These are phyloP conservation scores for Fusarium tjaetaba DNA, from an alignment of 2,329 filamentous ascomycete species.

Conservation along the genomic window DNA sequence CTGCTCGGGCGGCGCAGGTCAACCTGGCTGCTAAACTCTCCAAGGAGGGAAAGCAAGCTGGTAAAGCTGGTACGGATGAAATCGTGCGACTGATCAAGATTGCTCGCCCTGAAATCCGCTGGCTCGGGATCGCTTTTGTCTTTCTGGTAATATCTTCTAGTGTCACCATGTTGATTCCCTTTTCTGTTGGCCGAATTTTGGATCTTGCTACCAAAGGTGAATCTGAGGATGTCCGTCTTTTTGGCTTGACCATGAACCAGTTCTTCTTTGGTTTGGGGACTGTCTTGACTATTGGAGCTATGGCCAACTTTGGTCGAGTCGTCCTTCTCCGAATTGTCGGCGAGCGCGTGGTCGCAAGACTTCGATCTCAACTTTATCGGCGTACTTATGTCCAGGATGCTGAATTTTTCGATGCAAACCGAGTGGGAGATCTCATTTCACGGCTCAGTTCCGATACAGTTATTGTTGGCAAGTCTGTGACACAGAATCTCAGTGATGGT, in stretches of 20 bases:
- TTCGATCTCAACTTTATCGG: constrained; percentile 89
- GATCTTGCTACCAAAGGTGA: constrained; percentile 85
- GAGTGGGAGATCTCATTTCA: constrained; percentile 95
- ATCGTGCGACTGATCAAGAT: constrained; percentile 90
- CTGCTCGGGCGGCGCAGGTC: constrained; percentile 85
- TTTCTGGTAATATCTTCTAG: constrained; percentile 89
- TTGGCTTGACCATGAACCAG: constrained; percentile 84
- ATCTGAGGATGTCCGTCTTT: constrained; percentile 74
- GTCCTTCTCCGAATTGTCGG: constrained; percentile 93
- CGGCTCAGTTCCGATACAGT: constrained; percentile 95
- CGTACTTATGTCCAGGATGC: constrained; percentile 97
- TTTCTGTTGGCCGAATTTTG: constrained; percentile 94
- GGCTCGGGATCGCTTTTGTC: constrained; percentile 81
- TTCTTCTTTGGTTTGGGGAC: constrained; percentile 86
- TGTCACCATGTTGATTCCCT: constrained; percentile 96
- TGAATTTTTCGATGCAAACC: constrained; percentile 98
- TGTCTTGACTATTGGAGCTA: constrained; percentile 83
- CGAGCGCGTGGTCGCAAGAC: constrained; percentile 89
- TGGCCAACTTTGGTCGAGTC: constrained; percentile 93
- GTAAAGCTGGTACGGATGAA: constrained; percentile 74
- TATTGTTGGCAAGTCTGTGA: constrained; percentile 98
- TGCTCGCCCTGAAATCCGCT: constrained; percentile 82
- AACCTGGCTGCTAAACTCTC: constrained; percentile 89
- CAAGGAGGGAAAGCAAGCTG: constrained; percentile 75
- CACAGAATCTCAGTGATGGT: constrained; percentile 97